Conservation (phyloP, 2,329 filamentous ascomycete genomes). For the Paecilomyces niveus region DNA sequence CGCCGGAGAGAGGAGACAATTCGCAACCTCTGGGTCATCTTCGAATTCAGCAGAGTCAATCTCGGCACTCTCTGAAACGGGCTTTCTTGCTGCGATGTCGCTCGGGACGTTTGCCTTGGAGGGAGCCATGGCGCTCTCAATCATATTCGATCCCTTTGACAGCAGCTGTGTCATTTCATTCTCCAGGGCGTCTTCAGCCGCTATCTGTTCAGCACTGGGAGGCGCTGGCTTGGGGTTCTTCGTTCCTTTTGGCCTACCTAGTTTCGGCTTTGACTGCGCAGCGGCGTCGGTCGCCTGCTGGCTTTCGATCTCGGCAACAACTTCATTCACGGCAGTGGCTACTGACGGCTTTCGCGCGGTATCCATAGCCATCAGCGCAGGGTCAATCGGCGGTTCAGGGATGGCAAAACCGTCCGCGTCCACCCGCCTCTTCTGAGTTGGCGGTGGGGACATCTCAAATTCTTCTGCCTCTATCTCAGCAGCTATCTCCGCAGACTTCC, state of each 20-base stretch:
- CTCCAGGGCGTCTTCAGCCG: slow-evolving; percentile 55
- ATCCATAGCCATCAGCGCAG: slow-evolving; percentile 26
- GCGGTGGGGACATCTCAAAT: slow-evolving; percentile 19
- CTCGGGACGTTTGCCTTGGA: slow-evolving; percentile 19
- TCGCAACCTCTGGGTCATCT: slow-evolving; percentile 78
- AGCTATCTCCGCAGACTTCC: slow-evolving; percentile 26
- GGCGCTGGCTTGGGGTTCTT: slow-evolving; percentile 10
- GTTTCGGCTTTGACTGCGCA: slow-evolving; percentile 9
- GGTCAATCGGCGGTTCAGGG: slow-evolving; percentile 44
- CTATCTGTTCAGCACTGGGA: slow-evolving; percentile 53
- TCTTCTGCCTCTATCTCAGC: slow-evolving; percentile 42
- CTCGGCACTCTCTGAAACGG: slow-evolving; percentile 48
- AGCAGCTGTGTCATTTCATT: slow-evolving; percentile 65
- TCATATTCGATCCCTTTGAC: slow-evolving; percentile 28
- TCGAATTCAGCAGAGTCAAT: slow-evolving; percentile 78
- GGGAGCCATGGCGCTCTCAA: slow-evolving; percentile 17
- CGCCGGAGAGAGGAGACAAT: slow-evolving; percentile 65
- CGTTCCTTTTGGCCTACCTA: slow-evolving; percentile 23
- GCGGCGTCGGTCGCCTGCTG: slow-evolving; percentile 4
- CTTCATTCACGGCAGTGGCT: slow-evolving; percentile 15
- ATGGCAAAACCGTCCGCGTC: slow-evolving; percentile 66
- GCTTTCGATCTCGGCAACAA: slow-evolving; percentile 14
- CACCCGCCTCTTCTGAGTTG: slow-evolving; percentile 33
- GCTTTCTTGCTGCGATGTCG: slow-evolving; percentile 23
- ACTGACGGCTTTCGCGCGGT: slow-evolving; percentile 13